phyloP scores from a whole-genome alignment of 345 rosid species.

The Crucihimalaya himalaica region DNA sequence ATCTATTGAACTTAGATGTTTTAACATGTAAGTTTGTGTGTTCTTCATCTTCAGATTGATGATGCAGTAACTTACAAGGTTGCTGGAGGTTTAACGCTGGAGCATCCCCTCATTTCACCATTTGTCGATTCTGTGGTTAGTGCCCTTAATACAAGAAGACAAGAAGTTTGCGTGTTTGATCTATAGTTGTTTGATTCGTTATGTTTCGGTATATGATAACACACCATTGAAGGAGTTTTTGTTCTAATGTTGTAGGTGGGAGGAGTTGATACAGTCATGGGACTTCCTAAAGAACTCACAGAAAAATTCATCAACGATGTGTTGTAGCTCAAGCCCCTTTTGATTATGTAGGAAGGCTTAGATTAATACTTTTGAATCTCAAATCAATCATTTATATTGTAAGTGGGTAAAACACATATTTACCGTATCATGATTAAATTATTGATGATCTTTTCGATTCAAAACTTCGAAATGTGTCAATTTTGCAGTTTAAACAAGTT shows the following conservation, averaged over 20 bases:
- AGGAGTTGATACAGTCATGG: conserved; percentile 79
- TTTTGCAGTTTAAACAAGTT: background rate
- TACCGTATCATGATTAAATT: background rate
- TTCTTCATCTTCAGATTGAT: conserved; percentile 53
- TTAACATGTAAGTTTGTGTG: background rate
- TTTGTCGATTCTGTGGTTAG: conserved; percentile 82
- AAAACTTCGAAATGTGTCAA: background rate
- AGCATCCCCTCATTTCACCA: conserved; percentile 82
- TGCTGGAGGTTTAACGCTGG: conserved; percentile 89
- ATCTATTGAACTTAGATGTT: background rate
- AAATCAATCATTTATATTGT: background rate
- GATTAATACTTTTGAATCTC: background rate
- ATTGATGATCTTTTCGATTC: background rate
- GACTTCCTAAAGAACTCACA: conserved; percentile 82
- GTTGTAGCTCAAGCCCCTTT: conserved; percentile 19
- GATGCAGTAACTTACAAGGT: conserved; percentile 68
- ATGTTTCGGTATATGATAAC: conserved; percentile 37
- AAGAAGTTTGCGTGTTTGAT: background rate
- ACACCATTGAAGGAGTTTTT: conserved; percentile 55
- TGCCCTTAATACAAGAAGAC: background rate
- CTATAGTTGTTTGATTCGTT: background rate
- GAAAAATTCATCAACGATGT: conserved; percentile 67
- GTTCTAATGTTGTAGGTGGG: conserved; percentile 62
- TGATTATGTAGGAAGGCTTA: conserved; percentile 17
- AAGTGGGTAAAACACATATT: background rate